phyloP scores from a whole-genome alignment of 2,329 filamentous ascomycete species.

The Corinectria fuckeliana region DNA sequence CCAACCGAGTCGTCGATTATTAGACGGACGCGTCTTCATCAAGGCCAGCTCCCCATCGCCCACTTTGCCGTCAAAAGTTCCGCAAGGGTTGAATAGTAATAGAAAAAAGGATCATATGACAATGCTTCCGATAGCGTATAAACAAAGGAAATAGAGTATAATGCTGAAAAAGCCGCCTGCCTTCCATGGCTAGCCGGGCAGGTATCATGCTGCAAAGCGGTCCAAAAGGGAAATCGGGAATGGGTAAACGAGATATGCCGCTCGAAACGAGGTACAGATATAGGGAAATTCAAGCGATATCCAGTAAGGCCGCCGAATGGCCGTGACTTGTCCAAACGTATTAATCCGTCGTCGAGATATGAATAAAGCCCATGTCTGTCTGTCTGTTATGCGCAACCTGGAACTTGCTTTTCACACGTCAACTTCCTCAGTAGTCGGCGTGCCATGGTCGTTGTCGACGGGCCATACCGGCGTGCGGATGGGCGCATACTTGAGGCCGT shows the following conservation, averaged over 20 bases:
- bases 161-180: slow-evolving; percentile 19
- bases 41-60: background rate
- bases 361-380: too few relatives aligned
- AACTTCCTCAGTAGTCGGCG: background rate
- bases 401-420: background rate
- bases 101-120: slow-evolving; percentile 1
- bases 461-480: slow-evolving; percentile 44
- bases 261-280: background rate
- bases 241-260: slow-evolving; percentile 8
- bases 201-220: slow-evolving; percentile 34
- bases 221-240: slow-evolving; percentile 5
- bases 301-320: background rate
- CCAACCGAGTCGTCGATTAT: background rate
- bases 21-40: slow-evolving; percentile 1
- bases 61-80: slow-evolving; percentile 1
- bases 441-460: slow-evolving; percentile 15
- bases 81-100: background rate
- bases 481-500: slow-evolving; percentile 51
- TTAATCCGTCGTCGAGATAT: slow-evolving; percentile 9
- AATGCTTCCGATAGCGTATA: slow-evolving; percentile 17
- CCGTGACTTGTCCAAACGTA: slow-evolving; percentile 10
- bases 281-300: background rate
- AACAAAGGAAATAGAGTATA: slow-evolving; percentile 10
- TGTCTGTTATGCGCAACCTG: background rate
- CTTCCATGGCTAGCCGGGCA: slow-evolving; percentile 28